phyloP scores from a whole-genome alignment of 2,329 filamentous ascomycete species.

The Calonectria pseudoreteaudii region DNA sequence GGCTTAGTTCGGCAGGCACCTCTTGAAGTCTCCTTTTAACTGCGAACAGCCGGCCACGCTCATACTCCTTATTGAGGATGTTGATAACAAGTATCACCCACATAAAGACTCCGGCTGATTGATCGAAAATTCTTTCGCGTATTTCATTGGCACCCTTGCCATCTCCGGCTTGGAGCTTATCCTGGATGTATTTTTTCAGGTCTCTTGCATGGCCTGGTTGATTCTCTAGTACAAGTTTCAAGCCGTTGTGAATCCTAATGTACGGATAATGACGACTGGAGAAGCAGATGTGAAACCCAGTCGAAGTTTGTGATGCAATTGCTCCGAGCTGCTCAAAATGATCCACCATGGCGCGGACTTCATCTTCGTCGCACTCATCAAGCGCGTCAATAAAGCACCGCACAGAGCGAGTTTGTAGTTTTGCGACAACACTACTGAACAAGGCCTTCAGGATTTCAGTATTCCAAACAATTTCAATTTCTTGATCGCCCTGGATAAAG shows the following conservation, averaged over 20 bases:
- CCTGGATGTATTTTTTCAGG: constrained; percentile 35
- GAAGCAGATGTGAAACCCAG: constrained; percentile 52
- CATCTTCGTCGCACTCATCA: constrained; percentile 59
- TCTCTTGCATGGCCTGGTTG: constrained; percentile 42
- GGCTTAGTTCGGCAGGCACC: constrained; percentile 53
- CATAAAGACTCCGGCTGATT: constrained; percentile 57
- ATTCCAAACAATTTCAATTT: too few relatives aligned
- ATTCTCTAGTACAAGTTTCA: constrained; percentile 41
- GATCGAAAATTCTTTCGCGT: constrained; percentile 44
- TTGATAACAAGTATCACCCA: constrained; percentile 55
- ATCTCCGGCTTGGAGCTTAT: constrained; percentile 15
- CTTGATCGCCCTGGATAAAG: background rate
- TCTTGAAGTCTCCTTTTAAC: constrained; percentile 46
- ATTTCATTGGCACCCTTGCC: background rate
- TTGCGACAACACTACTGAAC: background rate
- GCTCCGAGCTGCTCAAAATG: constrained; percentile 55
- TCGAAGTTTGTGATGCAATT: constrained; percentile 18
- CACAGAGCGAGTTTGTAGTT: fast-evolving
- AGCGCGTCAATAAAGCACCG: constrained; percentile 55
- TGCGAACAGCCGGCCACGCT: constrained; percentile 37
- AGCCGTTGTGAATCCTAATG: constrained; percentile 47
- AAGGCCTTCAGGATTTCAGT: too few relatives aligned
- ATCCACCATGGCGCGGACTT: constrained; percentile 54
- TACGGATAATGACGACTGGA: constrained; percentile 62
- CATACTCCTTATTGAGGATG: constrained; percentile 52